Conservation (phyloP, 768 basidiomycete species). For the Trametes coccinea region DNA sequence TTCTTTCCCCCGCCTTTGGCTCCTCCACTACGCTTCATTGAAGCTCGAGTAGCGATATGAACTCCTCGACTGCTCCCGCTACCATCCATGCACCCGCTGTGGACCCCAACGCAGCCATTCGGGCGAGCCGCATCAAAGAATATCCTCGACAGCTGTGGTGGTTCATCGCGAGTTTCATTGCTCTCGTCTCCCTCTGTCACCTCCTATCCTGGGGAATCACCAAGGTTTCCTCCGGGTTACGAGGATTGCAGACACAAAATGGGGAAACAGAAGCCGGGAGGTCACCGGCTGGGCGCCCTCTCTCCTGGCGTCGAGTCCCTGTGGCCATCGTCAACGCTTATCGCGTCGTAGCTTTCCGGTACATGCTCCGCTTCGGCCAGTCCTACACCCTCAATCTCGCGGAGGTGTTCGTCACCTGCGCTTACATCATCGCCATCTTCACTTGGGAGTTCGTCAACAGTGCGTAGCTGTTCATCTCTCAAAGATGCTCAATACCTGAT, state of each 20-base stretch:
- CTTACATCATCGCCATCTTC: conserved; percentile 36
- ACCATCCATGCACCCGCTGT: neutral
- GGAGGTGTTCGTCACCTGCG: conserved; percentile 38
- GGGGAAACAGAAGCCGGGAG: conserved; percentile 14
- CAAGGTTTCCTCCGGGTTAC: neutral
- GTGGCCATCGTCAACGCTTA: conserved; percentile 30
- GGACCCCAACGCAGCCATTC: conserved; percentile 6
- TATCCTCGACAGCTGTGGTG: conserved; percentile 48
- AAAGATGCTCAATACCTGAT: neutral
- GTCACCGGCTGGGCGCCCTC: neutral
- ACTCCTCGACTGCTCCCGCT: neutral
- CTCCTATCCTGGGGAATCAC: conserved; percentile 25
- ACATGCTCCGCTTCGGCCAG: conserved; percentile 33
- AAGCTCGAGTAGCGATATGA: neutral
- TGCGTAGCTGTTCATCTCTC: conserved; percentile 8
- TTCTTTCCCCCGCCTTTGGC: neutral
- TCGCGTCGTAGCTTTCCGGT: conserved; percentile 35
- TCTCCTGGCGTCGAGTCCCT: conserved; percentile 27
- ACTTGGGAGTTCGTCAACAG: conserved; percentile 32
- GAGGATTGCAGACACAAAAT: neutral
- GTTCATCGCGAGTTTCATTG: conserved; percentile 44
- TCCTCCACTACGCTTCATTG: too few species aligned
- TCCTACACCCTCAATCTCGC: conserved; percentile 37
- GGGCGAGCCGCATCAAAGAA: neutral
- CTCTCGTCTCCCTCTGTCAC: conserved; percentile 40